These are phyloP conservation scores for Metschnikowia santaceciliae DNA, from an alignment of 805 yeast genomes.

Conservation along the genomic window DNA sequence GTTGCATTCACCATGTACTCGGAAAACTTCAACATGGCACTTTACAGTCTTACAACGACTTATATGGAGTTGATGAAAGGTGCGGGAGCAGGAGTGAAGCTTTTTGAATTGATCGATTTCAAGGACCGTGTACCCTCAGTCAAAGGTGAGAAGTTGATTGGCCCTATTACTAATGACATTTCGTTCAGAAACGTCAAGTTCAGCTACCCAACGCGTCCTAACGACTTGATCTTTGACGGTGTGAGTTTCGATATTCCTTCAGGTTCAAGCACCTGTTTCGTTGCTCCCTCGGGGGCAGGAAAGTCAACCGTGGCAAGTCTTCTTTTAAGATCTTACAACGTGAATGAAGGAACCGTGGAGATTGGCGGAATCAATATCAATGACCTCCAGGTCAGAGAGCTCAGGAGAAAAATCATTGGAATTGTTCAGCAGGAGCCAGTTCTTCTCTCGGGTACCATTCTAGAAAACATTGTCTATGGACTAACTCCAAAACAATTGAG, in stretches of 20 bases:
- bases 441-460: constrained; percentile 50
- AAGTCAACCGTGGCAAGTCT: constrained; percentile 56
- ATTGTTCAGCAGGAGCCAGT: constrained; percentile 63
- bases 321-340: constrained; percentile 50
- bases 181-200: constrained; percentile 38
- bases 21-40: constrained; percentile 42
- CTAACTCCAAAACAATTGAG: constrained; percentile 34
- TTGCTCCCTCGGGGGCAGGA: constrained; percentile 62
- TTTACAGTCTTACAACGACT: constrained; percentile 42
- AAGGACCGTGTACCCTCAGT: constrained; percentile 34
- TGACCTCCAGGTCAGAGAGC: constrained; percentile 45
- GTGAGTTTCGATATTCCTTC: constrained; percentile 35
- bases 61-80: constrained; percentile 47
- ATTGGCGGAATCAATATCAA: constrained; percentile 51
- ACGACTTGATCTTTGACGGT: constrained; percentile 33
- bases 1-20: constrained; percentile 45
- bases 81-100: constrained; percentile 43
- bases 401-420: constrained; percentile 48
- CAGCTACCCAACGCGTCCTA: constrained; percentile 40
- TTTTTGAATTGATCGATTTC: constrained; percentile 40
- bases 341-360: constrained; percentile 44
- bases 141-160: constrained; percentile 27
- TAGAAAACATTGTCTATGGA: constrained; percentile 56
- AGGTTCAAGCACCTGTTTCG: constrained; percentile 39
- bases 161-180: constrained; percentile 25